These are phyloP conservation scores for Suhomyces prunicola DNA, from an alignment of 805 yeast species.

Conservation along the genomic window DNA sequence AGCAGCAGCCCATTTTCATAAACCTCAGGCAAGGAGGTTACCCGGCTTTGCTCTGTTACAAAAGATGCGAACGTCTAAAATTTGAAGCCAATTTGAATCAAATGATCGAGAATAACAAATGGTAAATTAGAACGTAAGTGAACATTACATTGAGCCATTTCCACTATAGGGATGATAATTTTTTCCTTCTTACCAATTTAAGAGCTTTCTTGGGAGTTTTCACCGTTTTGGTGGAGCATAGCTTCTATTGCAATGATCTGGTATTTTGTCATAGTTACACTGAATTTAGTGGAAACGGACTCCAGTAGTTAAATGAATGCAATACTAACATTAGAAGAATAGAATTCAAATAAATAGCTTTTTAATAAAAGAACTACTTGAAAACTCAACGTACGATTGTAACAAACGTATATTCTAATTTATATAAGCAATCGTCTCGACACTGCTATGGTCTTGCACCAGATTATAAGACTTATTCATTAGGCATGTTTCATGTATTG, in stretches of 20 bases:
- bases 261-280: slow-evolving; percentile 89
- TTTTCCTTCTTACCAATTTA: slow-evolving; percentile 30
- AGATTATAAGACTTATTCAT: neutral
- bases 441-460: neutral
- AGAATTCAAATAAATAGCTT: neutral
- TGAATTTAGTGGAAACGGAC: slow-evolving; percentile 38
- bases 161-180: slow-evolving; percentile 33
- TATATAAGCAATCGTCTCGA: neutral
- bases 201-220: slow-evolving; percentile 37
- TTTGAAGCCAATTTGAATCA: neutral
- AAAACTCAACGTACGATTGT: neutral
- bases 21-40: neutral
- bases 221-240: slow-evolving; percentile 53
- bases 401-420: neutral
- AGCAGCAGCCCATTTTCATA: neutral
- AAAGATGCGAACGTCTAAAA: slow-evolving; percentile 1
- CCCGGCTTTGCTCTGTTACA: slow-evolving; percentile 1
- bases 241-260: slow-evolving; percentile 53
- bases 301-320: neutral
- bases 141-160: neutral
- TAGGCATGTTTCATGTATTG: neutral
- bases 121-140: neutral
- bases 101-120: neutral
- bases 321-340: neutral
- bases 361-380: neutral